Percentiles rank a stretch among this genome's conserved stretches.
Conservation (phyloP, 75 land plant species). For the Picea sitchensis region DNA sequence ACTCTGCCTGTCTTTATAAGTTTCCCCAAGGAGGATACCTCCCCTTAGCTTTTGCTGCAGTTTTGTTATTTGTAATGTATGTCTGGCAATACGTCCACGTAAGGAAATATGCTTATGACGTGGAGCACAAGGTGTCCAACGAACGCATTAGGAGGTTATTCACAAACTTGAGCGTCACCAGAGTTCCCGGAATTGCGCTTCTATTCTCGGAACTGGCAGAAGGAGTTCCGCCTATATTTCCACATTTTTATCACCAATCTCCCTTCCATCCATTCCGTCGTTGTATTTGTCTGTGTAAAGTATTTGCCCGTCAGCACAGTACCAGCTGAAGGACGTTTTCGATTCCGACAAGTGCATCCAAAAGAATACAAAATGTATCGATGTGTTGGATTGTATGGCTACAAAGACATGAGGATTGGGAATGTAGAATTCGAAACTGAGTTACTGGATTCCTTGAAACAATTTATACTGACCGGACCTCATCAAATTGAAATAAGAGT, state of each 20-base stretch:
- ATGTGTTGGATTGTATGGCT: conserved; percentile 65
- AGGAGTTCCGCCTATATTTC: too few species aligned
- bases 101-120: too few species aligned
- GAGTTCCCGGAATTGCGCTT: too few species aligned
- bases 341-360: conserved; percentile 47
- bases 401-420: conserved; percentile 32
- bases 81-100: too few species aligned
- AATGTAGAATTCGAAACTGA: conserved; percentile 30
- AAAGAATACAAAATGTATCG: conserved; percentile 39
- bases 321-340: conserved; percentile 37
- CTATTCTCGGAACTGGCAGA: too few species aligned
- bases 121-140: too few species aligned
- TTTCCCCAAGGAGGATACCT: too few species aligned
- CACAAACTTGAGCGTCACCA: too few species aligned
- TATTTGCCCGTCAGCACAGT: conserved; percentile 50
- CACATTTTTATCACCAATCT: conserved; percentile 48
- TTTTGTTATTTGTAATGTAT: too few species aligned
- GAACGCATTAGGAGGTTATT: too few species aligned
- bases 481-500: too few species aligned
- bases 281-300: conserved; percentile 60
- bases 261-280: conserved; percentile 54
- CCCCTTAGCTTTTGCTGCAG: too few species aligned
- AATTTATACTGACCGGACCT: conserved; percentile 16
- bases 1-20: conserved; percentile 53
- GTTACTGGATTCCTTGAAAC: conserved; percentile 35